Evolutionary conservation across 1,139 yeast species (phyloP).

Genomic region (Candida albicans): DNA sequence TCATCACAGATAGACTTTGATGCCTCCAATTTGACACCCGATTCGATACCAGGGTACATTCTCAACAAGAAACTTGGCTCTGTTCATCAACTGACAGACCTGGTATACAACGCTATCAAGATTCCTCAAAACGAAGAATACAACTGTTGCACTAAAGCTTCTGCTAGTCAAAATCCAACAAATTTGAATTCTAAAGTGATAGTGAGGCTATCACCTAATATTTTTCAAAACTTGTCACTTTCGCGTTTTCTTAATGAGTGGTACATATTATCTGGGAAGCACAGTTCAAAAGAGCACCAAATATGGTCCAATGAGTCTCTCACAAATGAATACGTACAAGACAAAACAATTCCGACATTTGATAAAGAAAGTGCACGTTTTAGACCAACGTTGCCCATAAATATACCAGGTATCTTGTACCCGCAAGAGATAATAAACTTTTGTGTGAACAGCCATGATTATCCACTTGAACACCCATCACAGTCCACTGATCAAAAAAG

Average conservation of each 20-base stretch:
- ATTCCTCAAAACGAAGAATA: not conserved
- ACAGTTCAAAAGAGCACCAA: constrained; percentile 20
- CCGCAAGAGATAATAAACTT: constrained; percentile 26
- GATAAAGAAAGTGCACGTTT: constrained; percentile 10
- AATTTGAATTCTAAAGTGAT: constrained; percentile 20
- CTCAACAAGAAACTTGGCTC: constrained; percentile 21
- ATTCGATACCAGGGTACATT: constrained; percentile 25
- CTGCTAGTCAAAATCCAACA: not conserved
- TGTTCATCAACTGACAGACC: constrained; percentile 16
- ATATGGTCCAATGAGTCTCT: constrained; percentile 21
- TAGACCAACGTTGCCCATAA: constrained; percentile 30
- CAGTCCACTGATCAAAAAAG: constrained; percentile 16
- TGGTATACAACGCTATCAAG: constrained; percentile 22
- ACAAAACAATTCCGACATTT: constrained; percentile 8
- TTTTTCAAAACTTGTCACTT: constrained; percentile 19
- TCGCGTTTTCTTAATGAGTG: constrained; percentile 36
- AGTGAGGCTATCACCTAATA: constrained; percentile 28
- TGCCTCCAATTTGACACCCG: constrained; percentile 17
- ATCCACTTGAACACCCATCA: constrained; percentile 1
- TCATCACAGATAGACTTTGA: constrained; percentile 15
- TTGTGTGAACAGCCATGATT: constrained; percentile 3
- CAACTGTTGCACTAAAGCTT: constrained; percentile 1
- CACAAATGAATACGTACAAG: constrained; percentile 15
- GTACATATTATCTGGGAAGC: constrained; percentile 31
- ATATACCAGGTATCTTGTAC: constrained; percentile 30